Conservation (phyloP, 495 filamentous ascomycete species). For the Daldinia concentrica region DNA sequence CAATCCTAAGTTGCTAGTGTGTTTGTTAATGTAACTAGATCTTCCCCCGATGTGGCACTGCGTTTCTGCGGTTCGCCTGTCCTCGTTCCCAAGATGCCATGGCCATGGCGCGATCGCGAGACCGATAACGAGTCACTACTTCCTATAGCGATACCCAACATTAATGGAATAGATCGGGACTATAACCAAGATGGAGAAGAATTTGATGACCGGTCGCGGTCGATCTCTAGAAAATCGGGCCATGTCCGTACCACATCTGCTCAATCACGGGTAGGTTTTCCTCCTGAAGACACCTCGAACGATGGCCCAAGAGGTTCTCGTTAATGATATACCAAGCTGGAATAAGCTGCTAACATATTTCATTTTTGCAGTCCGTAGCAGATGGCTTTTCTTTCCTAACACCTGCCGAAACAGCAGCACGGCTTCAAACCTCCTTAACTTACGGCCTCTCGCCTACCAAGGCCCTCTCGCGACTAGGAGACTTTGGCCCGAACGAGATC, state of each 20-base stretch:
- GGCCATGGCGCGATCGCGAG: slow-evolving; percentile 51
- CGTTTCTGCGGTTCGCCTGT: slow-evolving; percentile 31
- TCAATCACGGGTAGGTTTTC: slow-evolving; percentile 55
- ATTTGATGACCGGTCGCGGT: slow-evolving; percentile 45
- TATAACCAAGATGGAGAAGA: slow-evolving; percentile 40
- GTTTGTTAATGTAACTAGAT: slow-evolving; percentile 24
- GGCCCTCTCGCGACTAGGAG: slow-evolving; percentile 77
- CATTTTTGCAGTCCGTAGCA: slow-evolving; percentile 52
- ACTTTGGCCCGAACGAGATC: slow-evolving; percentile 92
- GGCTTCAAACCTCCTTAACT: slow-evolving; percentile 81
- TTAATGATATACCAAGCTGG: background rate
- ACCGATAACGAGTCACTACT: slow-evolving; percentile 52
- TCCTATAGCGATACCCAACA: slow-evolving; percentile 45
- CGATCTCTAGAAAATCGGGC: slow-evolving; percentile 45
- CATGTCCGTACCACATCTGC: slow-evolving; percentile 56
- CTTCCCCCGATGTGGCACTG: slow-evolving; percentile 40
- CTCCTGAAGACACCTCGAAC: background rate
- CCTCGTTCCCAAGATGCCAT: slow-evolving; percentile 47
- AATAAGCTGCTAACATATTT: slow-evolving; percentile 19
- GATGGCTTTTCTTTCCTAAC: slow-evolving; percentile 68
- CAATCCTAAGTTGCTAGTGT: slow-evolving; percentile 8
- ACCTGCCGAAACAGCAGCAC: slow-evolving; percentile 78
- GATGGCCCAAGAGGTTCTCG: background rate
- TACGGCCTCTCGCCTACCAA: slow-evolving; percentile 83
- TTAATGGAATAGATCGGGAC: slow-evolving; percentile 44